A percentile compares a stretch with the other conserved stretches of the same genome.
These are phyloP conservation scores for Chimonanthus salicifolius DNA, from an alignment of 164 flowering plant species.

Conservation along the genomic window DNA sequence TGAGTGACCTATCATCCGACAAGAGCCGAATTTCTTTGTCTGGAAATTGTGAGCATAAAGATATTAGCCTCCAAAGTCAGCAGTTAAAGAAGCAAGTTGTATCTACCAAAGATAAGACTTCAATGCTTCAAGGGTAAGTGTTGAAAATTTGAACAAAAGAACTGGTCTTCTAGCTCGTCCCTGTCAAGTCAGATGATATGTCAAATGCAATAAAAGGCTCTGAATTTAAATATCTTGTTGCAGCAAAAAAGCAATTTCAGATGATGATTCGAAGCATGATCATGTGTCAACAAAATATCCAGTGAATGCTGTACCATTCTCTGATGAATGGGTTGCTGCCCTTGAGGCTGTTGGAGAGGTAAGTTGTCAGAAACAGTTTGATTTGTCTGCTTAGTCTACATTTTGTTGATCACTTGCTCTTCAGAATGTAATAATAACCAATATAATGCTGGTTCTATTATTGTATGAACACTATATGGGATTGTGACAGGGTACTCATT, in stretches of 20 bases:
- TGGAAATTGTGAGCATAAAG: conserved; percentile 8
- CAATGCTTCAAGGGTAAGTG: conserved; percentile 25
- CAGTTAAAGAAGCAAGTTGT: conserved; percentile 7
- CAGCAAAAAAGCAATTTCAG: conserved; percentile 33
- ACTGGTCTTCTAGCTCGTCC: neutral
- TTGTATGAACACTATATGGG: neutral
- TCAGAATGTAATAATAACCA: neutral
- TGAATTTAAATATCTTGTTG: conserved; percentile 9
- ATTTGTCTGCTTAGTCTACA: neutral
- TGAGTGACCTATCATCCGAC: neutral
- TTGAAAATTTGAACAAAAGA: neutral
- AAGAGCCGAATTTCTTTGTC: conserved; percentile 7
- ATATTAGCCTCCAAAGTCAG: conserved; percentile 11
- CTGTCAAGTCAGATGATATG: neutral
- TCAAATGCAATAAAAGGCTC: conserved; percentile 4
- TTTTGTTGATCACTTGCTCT: neutral
- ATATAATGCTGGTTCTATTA: too few species aligned
- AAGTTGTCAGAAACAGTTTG: conserved; percentile 11
- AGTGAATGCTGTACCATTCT: conserved; percentile 66
- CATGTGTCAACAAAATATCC: conserved; percentile 30
- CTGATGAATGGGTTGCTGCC: conserved; percentile 97
- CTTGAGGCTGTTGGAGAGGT: conserved; percentile 98
- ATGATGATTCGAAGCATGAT: conserved; percentile 24
- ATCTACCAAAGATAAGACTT: conserved; percentile 9
- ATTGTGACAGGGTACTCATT: too few species aligned